Evolutionary conservation across 148 eudicot species (phyloP), one percentile per base, ranked within the genome.

Genomic region (Drosera capensis): DNA sequence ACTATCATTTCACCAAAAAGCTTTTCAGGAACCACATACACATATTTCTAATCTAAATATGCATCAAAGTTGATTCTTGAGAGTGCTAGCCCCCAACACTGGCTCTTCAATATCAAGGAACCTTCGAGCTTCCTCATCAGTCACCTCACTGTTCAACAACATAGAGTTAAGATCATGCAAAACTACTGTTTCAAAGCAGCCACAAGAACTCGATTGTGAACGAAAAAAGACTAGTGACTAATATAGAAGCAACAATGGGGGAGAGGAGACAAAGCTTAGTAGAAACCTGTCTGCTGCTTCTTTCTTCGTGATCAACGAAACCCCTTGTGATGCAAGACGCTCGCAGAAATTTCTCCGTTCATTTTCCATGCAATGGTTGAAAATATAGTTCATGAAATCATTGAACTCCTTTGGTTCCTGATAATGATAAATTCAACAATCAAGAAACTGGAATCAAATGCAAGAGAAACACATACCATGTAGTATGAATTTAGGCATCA

Each of bases 351-450:
- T 66, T 25, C n/a, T 45, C 40, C 79, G 68, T 57, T 53, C 67
- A 55, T 79, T 68, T 50, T 65, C 68, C 52, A 42, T 59, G 66
- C 87, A 78, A 52, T 56, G 78, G 54, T 63, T 79, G 56, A 60
- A 57, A 24, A 87, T 62, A 50, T 67, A 66, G 53, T 30, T 60
- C 44, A 87, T 54, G 54, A 72, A 79, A 39, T 82, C 76, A 53
- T 87, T 87, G 70, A 76, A 82, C 54, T 63, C 78, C 54, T 66
- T 68, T 5, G 88, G 88, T 66, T 87, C 96, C 96, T 87, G 55
- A 50, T 71, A 17, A 61, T 9, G 36, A 23, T 20, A 11, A 44
- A 17, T 23, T 35, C 40, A 23, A 20, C 18, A 36, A 17, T 7
- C 3, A 25, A 29, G 31, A 12, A 0, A 8, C 23, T 34, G n/a